phyloP scores from a whole-genome alignment of 495 filamentous ascomycete genomes.

The Trichoderma asperelloides region DNA sequence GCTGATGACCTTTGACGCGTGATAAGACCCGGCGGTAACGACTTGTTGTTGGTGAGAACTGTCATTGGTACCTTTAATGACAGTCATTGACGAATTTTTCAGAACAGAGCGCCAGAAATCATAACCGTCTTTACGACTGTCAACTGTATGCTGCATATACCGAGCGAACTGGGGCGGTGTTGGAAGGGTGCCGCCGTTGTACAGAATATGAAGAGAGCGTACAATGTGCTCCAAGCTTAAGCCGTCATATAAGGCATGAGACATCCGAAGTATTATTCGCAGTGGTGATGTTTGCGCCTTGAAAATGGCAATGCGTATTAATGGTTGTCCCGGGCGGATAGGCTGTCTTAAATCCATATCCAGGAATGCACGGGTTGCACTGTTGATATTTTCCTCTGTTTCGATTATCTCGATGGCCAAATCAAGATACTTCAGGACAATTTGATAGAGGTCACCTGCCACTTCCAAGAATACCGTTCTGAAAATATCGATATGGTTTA shows the following conservation, averaged over 20 bases:
- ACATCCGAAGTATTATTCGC: conserved; percentile 12
- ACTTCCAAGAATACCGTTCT: conserved; percentile 12
- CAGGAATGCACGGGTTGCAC: conserved; percentile 9
- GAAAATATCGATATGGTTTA: conserved; percentile 13
- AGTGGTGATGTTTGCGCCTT: conserved; percentile 1
- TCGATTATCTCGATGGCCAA: conserved; percentile 11
- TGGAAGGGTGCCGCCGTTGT: conserved; percentile 2
- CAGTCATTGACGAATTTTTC: conserved; percentile 9
- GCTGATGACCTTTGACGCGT: neutral
- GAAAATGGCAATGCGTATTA: conserved; percentile 11
- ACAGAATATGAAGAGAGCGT: conserved; percentile 11
- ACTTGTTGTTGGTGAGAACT: neutral
- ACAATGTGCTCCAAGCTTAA: conserved; percentile 10
- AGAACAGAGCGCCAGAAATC: conserved; percentile 12
- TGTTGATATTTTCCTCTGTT: conserved; percentile 10
- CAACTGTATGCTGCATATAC: conserved; percentile 11
- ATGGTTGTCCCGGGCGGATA: conserved; percentile 10
- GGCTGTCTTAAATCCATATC: conserved; percentile 9
- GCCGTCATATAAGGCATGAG: conserved; percentile 12
- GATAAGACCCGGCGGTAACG: neutral
- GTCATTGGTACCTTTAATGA: conserved; percentile 1
- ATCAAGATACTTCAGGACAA: conserved; percentile 13
- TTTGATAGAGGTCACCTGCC: conserved; percentile 12
- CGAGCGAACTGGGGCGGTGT: conserved; percentile 1
- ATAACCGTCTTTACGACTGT: conserved; percentile 12